A percentile compares a stretch with the other conserved stretches of the same genome.
These are phyloP conservation scores for Beauveria sp. DNA, from an alignment of 2,329 filamentous ascomycete species.

Conservation along the genomic window DNA sequence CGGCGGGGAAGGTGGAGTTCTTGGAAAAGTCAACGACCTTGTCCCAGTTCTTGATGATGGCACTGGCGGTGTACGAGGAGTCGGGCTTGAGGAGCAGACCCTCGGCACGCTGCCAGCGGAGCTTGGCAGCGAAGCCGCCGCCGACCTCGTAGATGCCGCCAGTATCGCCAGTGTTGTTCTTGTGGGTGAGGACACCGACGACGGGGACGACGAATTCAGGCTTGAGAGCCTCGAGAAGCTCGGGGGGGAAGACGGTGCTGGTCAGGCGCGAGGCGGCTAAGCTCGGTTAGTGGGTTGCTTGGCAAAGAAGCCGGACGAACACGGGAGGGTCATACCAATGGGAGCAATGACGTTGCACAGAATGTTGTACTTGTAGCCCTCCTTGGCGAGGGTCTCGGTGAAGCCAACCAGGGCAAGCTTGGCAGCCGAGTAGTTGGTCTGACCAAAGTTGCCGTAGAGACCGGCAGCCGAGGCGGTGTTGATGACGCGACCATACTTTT, in stretches of 20 bases:
- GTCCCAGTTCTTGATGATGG: conserved; percentile 83
- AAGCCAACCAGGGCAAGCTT: conserved; percentile 95
- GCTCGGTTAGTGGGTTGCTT: conserved; percentile 14
- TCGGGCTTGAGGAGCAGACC: conserved; percentile 88
- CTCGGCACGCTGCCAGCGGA: conserved; percentile 88
- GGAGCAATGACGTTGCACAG: conserved; percentile 90
- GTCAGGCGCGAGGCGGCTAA: conserved; percentile 89
- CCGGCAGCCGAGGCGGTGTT: conserved; percentile 96
- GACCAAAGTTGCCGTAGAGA: conserved; percentile 90
- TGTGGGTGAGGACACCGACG: conserved; percentile 81
- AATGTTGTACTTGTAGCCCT: conserved; percentile 97
- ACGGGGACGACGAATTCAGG: conserved; percentile 94
- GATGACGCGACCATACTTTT: conserved; percentile 95
- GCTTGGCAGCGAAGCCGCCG: conserved; percentile 84
- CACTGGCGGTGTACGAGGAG: conserved; percentile 77
- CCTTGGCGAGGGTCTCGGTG: conserved; percentile 95
- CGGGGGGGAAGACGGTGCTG: conserved; percentile 89
- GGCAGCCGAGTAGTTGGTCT: conserved; percentile 94
- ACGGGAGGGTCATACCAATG: conserved; percentile 42
- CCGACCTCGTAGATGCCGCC: conserved; percentile 91
- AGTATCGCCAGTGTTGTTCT: conserved; percentile 72
- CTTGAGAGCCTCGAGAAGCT: conserved; percentile 75
- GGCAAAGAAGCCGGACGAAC: background rate
- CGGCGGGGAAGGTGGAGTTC: conserved; percentile 71
- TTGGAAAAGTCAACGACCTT: conserved; percentile 76